Percentiles rank a stretch among this genome's conserved stretches.
These are phyloP conservation scores for Pleurotus sapidus DNA, from an alignment of 768 basidiomycete species.

Conservation along the genomic window DNA sequence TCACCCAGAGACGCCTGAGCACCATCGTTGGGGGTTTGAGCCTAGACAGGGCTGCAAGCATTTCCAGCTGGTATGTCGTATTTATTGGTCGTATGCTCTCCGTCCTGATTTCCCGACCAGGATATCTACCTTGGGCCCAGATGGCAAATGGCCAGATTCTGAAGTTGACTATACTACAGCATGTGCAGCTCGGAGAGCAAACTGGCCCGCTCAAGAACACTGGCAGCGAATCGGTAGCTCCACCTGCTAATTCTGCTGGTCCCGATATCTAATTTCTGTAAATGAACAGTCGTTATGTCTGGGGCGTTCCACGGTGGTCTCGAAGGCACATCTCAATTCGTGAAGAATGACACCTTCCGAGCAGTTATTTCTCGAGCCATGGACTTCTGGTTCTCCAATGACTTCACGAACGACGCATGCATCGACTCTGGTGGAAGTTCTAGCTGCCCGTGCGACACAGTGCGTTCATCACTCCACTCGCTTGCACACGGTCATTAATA, in stretches of 20 bases:
- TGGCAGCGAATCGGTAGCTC: slow-evolving; percentile 51
- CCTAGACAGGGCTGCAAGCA: slow-evolving; percentile 23
- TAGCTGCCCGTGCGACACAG: slow-evolving; percentile 53
- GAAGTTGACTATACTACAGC: slow-evolving; percentile 63
- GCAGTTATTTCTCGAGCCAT: slow-evolving; percentile 46
- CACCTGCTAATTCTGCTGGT: neutral
- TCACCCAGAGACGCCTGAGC: slow-evolving; percentile 34
- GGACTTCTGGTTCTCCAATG: slow-evolving; percentile 62
- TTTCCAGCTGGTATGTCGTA: slow-evolving; percentile 34
- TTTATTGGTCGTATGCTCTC: neutral
- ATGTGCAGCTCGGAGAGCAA: slow-evolving; percentile 58
- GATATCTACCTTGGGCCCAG: slow-evolving; percentile 42
- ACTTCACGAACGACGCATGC: slow-evolving; percentile 52
- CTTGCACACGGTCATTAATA: neutral
- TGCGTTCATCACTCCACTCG: neutral
- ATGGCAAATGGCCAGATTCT: slow-evolving; percentile 52
- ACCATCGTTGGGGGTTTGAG: slow-evolving; percentile 38
- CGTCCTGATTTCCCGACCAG: slow-evolving; percentile 20
- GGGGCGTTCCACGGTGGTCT: slow-evolving; percentile 57
- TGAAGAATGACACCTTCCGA: slow-evolving; percentile 36
- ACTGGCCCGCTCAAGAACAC: slow-evolving; percentile 66
- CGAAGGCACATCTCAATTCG: slow-evolving; percentile 35
- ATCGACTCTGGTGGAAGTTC: slow-evolving; percentile 50
- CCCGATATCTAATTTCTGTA: slow-evolving; percentile 4
- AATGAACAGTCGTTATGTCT: slow-evolving; percentile 43